Evolutionary conservation across 257 asterid genomes (phyloP).

Genomic region (Haberlea rhodopensis): DNA sequence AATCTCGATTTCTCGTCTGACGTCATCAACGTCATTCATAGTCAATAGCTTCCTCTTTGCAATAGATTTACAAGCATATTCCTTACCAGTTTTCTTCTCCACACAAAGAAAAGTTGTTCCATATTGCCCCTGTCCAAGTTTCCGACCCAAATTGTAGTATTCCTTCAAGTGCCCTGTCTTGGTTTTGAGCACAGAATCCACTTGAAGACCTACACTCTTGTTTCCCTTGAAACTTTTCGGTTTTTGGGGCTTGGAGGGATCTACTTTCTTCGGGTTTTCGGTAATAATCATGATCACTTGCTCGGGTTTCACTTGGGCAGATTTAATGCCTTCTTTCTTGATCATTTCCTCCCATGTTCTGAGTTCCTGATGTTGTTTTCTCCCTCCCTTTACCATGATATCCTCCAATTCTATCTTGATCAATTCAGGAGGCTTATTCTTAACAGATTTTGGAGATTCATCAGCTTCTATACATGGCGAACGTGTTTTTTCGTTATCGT

Average conservation of each 20-base stretch:
- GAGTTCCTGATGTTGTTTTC: neutral
- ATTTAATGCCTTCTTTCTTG: neutral
- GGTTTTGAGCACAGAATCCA: slow-evolving; percentile 25
- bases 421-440: slow-evolving; percentile 13
- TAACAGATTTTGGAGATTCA: slow-evolving; percentile 3
- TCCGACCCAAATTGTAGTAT: slow-evolving; percentile 26
- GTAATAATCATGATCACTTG: slow-evolving; percentile 16
- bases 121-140: slow-evolving; percentile 34
- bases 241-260: slow-evolving; percentile 6
- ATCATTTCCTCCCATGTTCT: slow-evolving; percentile 7
- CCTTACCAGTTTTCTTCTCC: slow-evolving; percentile 24
- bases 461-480: neutral
- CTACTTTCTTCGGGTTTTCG: neutral
- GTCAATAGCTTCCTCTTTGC: slow-evolving; percentile 30
- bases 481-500: neutral
- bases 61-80: slow-evolving; percentile 30
- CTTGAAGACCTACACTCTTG: slow-evolving; percentile 30
- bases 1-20: slow-evolving; percentile 30
- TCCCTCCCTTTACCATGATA: slow-evolving; percentile 5
- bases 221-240: slow-evolving; percentile 16
- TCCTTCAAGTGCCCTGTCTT: slow-evolving; percentile 32
- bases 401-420: slow-evolving; percentile 6
- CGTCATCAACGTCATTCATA: slow-evolving; percentile 30
- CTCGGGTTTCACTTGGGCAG: slow-evolving; percentile 12
- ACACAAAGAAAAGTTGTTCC: slow-evolving; percentile 30